Percentiles rank a stretch among this genome's conserved stretches.
phyloP scores from a whole-genome alignment of 805 yeast genomes.

The Teunomyces lycoperdinae region DNA sequence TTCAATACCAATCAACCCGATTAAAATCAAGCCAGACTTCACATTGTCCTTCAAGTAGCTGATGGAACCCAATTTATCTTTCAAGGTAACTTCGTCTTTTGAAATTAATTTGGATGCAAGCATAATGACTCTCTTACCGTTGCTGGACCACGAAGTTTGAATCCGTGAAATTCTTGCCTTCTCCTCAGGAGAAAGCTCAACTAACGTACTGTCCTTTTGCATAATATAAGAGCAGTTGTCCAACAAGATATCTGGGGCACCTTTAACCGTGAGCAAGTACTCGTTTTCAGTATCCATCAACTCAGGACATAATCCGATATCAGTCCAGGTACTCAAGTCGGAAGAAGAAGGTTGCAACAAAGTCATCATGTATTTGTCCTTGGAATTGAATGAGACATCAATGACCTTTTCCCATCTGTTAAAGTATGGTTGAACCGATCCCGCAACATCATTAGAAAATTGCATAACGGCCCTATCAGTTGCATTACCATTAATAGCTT shows the following conservation, averaged over 20 bases:
- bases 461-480: constrained; percentile 45
- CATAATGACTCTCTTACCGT: constrained; percentile 36
- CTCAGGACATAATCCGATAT: constrained; percentile 9
- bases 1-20: constrained; percentile 41
- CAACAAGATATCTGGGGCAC: constrained; percentile 47
- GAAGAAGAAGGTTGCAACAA: constrained; percentile 17
- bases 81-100: constrained; percentile 9
- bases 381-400: constrained; percentile 44
- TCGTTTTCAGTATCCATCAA: constrained; percentile 7
- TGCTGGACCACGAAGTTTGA: constrained; percentile 33
- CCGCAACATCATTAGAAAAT: constrained; percentile 25
- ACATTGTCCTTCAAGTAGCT: constrained; percentile 14
- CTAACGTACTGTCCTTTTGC: constrained; percentile 14
- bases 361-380: constrained; percentile 43
- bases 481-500: constrained; percentile 43
- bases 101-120: constrained; percentile 22
- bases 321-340: constrained; percentile 9
- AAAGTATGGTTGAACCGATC: constrained; percentile 5
- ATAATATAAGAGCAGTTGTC: constrained; percentile 22
- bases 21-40: constrained; percentile 20
- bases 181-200: constrained; percentile 13
- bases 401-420: constrained; percentile 20
- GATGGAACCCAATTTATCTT: constrained; percentile 11
- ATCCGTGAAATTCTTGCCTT: constrained; percentile 18
- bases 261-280: constrained; percentile 34